Evolutionary conservation across 2,329 filamentous ascomycete genomes (phyloP), one percentile per base, ranked within the genome.

Genomic region (Pyricularia pennisetigena): DNA sequence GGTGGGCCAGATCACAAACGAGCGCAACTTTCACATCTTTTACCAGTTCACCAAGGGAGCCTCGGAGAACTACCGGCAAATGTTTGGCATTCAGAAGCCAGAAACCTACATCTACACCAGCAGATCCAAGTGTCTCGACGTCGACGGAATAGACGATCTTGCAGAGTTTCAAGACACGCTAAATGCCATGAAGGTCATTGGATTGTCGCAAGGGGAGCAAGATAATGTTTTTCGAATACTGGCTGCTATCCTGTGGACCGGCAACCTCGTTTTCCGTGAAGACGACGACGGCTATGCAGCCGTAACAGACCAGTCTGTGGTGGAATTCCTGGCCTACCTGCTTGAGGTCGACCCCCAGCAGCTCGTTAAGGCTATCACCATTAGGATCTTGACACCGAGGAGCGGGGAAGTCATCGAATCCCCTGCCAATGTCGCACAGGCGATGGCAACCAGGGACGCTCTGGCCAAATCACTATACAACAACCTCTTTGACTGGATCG

Each of bases 11-110:
- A 98, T 98, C 73, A 84, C 82, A 69, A 97, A 97, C 78, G 95
- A 99, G 84, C 88, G 95, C 73, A 98, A 97, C 80, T 99, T 99
- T 79, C 95, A 99, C 80, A 98, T 99, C 75, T 99, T 99, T 79
- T 99, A 99, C 80, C 95, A 99, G 79, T 97, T 98, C 79, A 92
- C 95, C 64, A 99, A 98, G 80, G 93, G 92, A 4, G 94, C 94
- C 10, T 91, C 93, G n/a, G 85, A 90, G 72, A 87, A 90, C 69
- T 96, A 98, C 79, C 86, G 93, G 77, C 88, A 95, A 74, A 88
- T 83, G n/a, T 97, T 92, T 76, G 95, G 95, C 66, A 83, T 99
- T 24, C 94, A 98, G 77, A 90, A 90, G 73, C 95, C 95, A 28
- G 91, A 97, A 75, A 92, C 93, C 41, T 99, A 99, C 78, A 81